A percentile compares a stretch with the other conserved stretches of the same genome.
phyloP scores from a whole-genome alignment of 2,329 filamentous ascomycete genomes.

The Phyllosticta capitalensis region DNA sequence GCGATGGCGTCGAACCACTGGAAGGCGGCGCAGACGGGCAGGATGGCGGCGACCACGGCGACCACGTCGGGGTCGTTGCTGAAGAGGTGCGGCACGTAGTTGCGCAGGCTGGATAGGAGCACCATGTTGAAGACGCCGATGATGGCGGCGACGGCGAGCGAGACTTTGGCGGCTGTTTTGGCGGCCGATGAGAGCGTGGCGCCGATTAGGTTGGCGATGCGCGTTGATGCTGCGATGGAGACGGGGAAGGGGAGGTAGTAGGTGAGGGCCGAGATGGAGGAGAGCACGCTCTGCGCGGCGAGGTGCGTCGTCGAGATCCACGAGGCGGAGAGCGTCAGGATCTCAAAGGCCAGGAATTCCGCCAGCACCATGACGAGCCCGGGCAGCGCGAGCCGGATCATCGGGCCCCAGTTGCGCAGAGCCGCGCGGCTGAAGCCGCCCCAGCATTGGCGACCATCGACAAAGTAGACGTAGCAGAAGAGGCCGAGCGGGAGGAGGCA shows the following conservation, averaged over 20 bases:
- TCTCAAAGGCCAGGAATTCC: conserved; percentile 29
- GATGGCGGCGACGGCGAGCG: conserved; percentile 54
- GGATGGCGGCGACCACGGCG: conserved; percentile 53
- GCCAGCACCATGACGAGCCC: conserved; percentile 92
- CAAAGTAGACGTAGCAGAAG: conserved; percentile 59
- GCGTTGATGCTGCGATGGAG: conserved; percentile 77
- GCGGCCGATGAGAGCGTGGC: conserved; percentile 74
- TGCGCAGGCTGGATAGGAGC: conserved; percentile 58
- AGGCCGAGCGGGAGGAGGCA: conserved; percentile 64
- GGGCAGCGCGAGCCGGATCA: conserved; percentile 81
- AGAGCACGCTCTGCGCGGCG: conserved; percentile 71
- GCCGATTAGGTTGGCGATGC: conserved; percentile 86
- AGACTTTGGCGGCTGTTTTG: conserved; percentile 69
- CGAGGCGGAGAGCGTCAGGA: conserved; percentile 61
- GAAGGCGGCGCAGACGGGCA: conserved; percentile 79
- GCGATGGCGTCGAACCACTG: conserved; percentile 81
- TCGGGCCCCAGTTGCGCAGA: conserved; percentile 66
- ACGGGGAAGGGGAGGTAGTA: conserved; percentile 92
- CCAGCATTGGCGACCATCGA: conserved; percentile 70
- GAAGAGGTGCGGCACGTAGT: conserved; percentile 66
- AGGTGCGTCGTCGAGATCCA: conserved; percentile 72
- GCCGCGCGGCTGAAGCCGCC: conserved; percentile 61
- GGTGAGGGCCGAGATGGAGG: conserved; percentile 66
- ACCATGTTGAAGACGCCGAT: conserved; percentile 74
- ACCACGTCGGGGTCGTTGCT: conserved; percentile 59